Evolutionary conservation across 805 yeast genomes (phyloP).

Genomic region (Ogataea trehaloabstinens): DNA sequence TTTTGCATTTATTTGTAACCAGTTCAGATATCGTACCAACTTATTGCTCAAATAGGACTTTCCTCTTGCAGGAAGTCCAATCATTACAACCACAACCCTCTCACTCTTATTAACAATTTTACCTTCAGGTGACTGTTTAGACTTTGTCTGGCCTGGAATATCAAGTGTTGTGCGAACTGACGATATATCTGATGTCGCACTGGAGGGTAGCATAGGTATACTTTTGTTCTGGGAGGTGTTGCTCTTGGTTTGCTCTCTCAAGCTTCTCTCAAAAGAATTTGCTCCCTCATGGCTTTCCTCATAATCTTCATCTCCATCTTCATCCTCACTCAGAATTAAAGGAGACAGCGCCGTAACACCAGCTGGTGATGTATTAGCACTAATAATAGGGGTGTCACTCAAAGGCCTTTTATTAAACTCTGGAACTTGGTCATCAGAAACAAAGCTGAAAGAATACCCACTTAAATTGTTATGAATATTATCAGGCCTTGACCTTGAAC

Average conservation of each 20-base stretch:
- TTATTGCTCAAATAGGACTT: conserved; percentile 92
- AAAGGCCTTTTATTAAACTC: conserved; percentile 69
- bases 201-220: conserved; percentile 5
- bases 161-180: conserved; percentile 64
- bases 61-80: conserved; percentile 94
- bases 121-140: conserved; percentile 77
- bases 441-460: conserved; percentile 9
- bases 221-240: conserved; percentile 26
- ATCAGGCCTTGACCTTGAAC: not conserved
- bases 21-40: conserved; percentile 83
- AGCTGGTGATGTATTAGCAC: conserved; percentile 55
- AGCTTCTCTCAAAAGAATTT: not conserved
- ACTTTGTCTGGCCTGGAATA: conserved; percentile 87
- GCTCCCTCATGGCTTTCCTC: conserved; percentile 10
- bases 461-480: conserved; percentile 1
- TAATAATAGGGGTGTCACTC: conserved; percentile 70
- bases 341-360: conserved; percentile 22
- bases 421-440: conserved; percentile 34
- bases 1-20: conserved; percentile 88
- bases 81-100: conserved; percentile 91
- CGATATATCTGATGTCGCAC: not conserved
- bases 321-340: conserved; percentile 25
- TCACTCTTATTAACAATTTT: conserved; percentile 55
- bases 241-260: conserved; percentile 22
- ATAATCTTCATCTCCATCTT: conserved; percentile 25